These are phyloP conservation scores for Ogataea corticis DNA, from an alignment of 805 yeast species.

Conservation along the genomic window DNA sequence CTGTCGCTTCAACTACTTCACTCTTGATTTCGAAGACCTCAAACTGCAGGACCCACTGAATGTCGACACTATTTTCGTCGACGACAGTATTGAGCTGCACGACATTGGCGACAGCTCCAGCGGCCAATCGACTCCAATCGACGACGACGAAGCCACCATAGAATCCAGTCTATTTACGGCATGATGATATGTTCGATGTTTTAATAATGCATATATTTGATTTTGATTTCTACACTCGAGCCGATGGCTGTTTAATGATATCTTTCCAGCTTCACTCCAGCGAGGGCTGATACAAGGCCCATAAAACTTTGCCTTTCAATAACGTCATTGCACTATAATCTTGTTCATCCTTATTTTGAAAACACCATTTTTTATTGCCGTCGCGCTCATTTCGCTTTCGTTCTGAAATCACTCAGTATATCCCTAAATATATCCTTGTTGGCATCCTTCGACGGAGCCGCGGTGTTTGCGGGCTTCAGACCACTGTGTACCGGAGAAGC, in stretches of 20 bases:
- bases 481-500: too few relatives aligned
- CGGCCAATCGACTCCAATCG: conserved; percentile 24
- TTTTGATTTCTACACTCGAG: not conserved
- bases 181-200: conserved; percentile 6
- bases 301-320: too few relatives aligned
- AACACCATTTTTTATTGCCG: not conserved
- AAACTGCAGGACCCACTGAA: conserved; percentile 37
- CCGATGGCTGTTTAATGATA: not conserved
- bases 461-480: too few relatives aligned
- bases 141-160: conserved; percentile 20
- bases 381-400: conserved; percentile 2
- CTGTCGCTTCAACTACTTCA: conserved; percentile 70
- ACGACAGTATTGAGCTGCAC: conserved; percentile 18
- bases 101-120: conserved; percentile 21
- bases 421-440: conserved; percentile 15
- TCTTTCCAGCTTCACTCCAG: not conserved
- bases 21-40: conserved; percentile 37
- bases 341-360: too few relatives aligned
- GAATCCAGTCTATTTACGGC: conserved; percentile 21
- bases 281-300: too few relatives aligned
- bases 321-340: too few relatives aligned
- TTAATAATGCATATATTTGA: not conserved
- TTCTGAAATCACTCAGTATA: conserved; percentile 16
- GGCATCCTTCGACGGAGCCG: not conserved
- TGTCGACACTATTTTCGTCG: conserved; percentile 11